Evolutionary conservation across 106 monocot species (phyloP).

Genomic region (Chionographis japonica): DNA sequence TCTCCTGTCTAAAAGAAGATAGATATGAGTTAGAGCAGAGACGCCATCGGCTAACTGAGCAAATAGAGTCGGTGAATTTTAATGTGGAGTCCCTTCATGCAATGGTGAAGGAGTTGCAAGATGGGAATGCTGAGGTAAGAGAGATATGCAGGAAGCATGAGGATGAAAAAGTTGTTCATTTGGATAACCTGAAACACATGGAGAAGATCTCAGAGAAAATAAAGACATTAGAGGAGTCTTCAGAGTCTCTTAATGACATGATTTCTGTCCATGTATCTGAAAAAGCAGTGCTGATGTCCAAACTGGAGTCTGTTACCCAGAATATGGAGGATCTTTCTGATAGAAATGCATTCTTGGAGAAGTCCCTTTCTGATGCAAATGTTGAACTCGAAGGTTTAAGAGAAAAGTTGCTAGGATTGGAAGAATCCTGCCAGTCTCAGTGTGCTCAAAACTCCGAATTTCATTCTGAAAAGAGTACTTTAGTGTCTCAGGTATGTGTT

Average conservation of each 20-base stretch:
- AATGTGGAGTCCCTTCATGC: slow-evolving; percentile 39
- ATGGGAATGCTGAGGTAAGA: slow-evolving; percentile 40
- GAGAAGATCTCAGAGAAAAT: slow-evolving; percentile 51
- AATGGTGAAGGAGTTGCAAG: slow-evolving; percentile 41
- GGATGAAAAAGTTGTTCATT: slow-evolving; percentile 16
- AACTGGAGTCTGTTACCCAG: slow-evolving; percentile 29
- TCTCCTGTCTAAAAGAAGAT: slow-evolving; percentile 25
- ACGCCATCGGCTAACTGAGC: slow-evolving; percentile 25
- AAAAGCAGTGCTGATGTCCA: slow-evolving; percentile 27
- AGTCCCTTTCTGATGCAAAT: slow-evolving; percentile 57
- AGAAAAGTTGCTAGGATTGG: slow-evolving; percentile 47
- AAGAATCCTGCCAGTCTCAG: slow-evolving; percentile 50
- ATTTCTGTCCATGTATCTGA: slow-evolving; percentile 28
- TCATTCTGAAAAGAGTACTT: slow-evolving; percentile 50
- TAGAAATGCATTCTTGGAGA: slow-evolving; percentile 58
- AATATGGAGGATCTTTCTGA: slow-evolving; percentile 51
- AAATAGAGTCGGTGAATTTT: slow-evolving; percentile 36
- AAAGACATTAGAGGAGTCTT: slow-evolving; percentile 53
- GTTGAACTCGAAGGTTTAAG: slow-evolving; percentile 58
- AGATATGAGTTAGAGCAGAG: slow-evolving; percentile 29
- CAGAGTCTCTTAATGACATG: slow-evolving; percentile 29
- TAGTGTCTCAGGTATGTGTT: slow-evolving; percentile 54
- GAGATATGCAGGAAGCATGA: slow-evolving; percentile 29
- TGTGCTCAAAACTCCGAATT: slow-evolving; percentile 53
- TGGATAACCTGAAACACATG: slow-evolving; percentile 40